Percentiles rank a stretch among this genome's conserved stretches.
Evolutionary conservation across 768 basidiomycete genomes (phyloP).

Genomic region (Pisolithus tinctorius): DNA sequence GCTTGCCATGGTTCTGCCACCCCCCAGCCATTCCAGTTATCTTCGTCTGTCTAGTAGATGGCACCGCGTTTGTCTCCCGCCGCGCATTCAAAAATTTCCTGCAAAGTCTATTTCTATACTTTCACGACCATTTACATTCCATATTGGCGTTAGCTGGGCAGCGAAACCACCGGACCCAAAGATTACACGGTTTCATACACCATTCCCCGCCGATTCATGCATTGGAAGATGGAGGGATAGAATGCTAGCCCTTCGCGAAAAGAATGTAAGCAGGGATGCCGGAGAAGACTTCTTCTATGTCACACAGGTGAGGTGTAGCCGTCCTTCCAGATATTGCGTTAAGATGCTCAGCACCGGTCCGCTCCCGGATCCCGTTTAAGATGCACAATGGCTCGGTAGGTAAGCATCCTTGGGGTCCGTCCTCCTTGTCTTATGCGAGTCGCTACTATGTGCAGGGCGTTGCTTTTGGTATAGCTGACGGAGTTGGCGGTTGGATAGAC

Average conservation of each 20-base stretch:
- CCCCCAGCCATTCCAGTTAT: constrained; percentile 1
- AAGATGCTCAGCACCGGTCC: constrained; percentile 1
- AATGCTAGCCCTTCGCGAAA: constrained; percentile 44
- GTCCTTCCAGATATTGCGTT: neutral
- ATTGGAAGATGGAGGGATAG: constrained; percentile 68
- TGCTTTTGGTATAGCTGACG: constrained; percentile 83
- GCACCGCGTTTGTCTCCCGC: neutral
- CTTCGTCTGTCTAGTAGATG: neutral
- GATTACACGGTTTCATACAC: constrained; percentile 28
- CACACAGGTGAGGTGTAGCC: constrained; percentile 48
- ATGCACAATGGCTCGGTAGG: constrained; percentile 77
- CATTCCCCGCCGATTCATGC: constrained; percentile 51
- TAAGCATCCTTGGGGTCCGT: constrained; percentile 15
- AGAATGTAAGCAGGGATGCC: constrained; percentile 31
- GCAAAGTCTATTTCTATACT: constrained; percentile 17
- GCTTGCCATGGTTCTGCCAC: constrained; percentile 11
- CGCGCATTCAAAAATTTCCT: neutral
- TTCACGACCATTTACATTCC: constrained; percentile 58
- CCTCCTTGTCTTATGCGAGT: constrained; percentile 20
- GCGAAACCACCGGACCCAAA: constrained; percentile 53
- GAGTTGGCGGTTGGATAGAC: constrained; percentile 88
- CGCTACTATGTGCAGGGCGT: constrained; percentile 44
- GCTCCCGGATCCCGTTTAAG: constrained; percentile 29
- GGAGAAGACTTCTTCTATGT: constrained; percentile 65
- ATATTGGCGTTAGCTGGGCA: constrained; percentile 73